Evolutionary conservation across 2,329 filamentous ascomycete species (phyloP).

Genomic region (Epichloe coenophiala): DNA sequence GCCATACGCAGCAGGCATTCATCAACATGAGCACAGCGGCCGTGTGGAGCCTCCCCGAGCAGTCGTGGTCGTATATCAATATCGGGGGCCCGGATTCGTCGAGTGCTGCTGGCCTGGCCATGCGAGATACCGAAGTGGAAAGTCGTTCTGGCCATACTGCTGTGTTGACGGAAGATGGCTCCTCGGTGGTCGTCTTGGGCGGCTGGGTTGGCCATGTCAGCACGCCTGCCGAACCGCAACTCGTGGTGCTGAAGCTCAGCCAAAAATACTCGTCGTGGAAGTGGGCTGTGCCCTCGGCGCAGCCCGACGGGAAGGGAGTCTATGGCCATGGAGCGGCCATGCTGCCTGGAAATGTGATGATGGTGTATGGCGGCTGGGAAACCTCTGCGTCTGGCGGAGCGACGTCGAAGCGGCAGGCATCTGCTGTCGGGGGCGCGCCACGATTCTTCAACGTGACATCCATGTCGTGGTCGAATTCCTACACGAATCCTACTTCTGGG

Average conservation of each 20-base stretch:
- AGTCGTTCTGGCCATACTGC: slow-evolving; percentile 83
- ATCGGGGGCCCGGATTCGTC: slow-evolving; percentile 33
- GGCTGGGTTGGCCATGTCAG: slow-evolving; percentile 82
- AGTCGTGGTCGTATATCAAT: slow-evolving; percentile 70
- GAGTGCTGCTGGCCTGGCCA: neutral
- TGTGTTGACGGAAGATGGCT: slow-evolving; percentile 66
- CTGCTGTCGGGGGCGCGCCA: slow-evolving; percentile 8
- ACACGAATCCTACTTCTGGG: slow-evolving; percentile 29
- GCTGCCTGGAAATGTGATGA: slow-evolving; percentile 54
- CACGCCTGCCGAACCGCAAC: slow-evolving; percentile 66
- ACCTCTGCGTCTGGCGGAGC: slow-evolving; percentile 22
- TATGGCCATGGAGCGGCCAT: slow-evolving; percentile 52
- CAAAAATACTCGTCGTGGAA: slow-evolving; percentile 62
- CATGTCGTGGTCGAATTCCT: slow-evolving; percentile 37
- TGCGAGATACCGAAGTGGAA: slow-evolving; percentile 36
- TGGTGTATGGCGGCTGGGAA: slow-evolving; percentile 50
- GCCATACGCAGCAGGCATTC: slow-evolving; percentile 71
- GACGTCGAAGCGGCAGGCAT: slow-evolving; percentile 20
- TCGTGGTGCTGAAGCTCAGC: slow-evolving; percentile 64
- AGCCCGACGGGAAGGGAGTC: slow-evolving; percentile 32
- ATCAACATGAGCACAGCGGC: slow-evolving; percentile 91
- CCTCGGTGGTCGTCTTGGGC: slow-evolving; percentile 64
- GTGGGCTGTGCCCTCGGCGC: slow-evolving; percentile 49
- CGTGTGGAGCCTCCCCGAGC: slow-evolving; percentile 73
- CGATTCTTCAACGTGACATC: slow-evolving; percentile 46